These are phyloP conservation scores for Penicillium olsonii DNA, from an alignment of 2,329 filamentous ascomycete genomes.

Conservation along the genomic window DNA sequence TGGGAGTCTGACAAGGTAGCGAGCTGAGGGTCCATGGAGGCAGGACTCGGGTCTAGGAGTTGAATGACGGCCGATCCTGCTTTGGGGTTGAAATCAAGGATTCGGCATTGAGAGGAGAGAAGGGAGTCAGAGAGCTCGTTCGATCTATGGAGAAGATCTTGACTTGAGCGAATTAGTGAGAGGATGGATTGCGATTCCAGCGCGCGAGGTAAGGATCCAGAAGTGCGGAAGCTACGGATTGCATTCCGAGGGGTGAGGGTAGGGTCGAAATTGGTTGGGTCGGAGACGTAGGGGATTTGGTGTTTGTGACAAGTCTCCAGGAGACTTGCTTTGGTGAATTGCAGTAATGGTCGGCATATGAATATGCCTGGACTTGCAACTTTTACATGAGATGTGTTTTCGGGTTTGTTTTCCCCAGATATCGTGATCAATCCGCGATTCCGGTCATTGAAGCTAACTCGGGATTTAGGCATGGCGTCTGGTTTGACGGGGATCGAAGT, in stretches of 20 bases:
- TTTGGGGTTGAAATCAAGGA: conserved; percentile 34
- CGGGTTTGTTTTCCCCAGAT: neutral
- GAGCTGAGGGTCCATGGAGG: conserved; percentile 12
- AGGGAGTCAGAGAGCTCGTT: conserved; percentile 58
- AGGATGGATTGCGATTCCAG: conserved; percentile 68
- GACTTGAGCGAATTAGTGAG: conserved; percentile 57
- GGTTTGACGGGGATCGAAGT: conserved; percentile 33
- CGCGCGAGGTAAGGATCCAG: conserved; percentile 66
- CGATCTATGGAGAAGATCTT: conserved; percentile 45
- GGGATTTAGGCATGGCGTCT: conserved; percentile 4
- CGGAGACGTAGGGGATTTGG: conserved; percentile 75
- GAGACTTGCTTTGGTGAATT: conserved; percentile 68
- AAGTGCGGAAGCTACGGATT: conserved; percentile 65
- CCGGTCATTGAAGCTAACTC: conserved; percentile 9
- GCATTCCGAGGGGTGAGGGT: conserved; percentile 81
- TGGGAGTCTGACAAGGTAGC: conserved; percentile 10
- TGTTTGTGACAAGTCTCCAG: conserved; percentile 66
- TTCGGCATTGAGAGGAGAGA: conserved; percentile 40
- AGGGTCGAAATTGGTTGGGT: conserved; percentile 76
- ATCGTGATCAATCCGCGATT: neutral
- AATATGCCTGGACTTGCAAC: conserved; percentile 39
- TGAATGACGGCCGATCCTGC: conserved; percentile 37
- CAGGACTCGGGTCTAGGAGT: conserved; percentile 24
- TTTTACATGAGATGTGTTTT: neutral
- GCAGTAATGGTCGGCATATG: conserved; percentile 41